A percentile compares a stretch with the other conserved stretches of the same genome.
phyloP scores from a whole-genome alignment of 2,329 filamentous ascomycete species.

The Cladosporium cucumerinum region DNA sequence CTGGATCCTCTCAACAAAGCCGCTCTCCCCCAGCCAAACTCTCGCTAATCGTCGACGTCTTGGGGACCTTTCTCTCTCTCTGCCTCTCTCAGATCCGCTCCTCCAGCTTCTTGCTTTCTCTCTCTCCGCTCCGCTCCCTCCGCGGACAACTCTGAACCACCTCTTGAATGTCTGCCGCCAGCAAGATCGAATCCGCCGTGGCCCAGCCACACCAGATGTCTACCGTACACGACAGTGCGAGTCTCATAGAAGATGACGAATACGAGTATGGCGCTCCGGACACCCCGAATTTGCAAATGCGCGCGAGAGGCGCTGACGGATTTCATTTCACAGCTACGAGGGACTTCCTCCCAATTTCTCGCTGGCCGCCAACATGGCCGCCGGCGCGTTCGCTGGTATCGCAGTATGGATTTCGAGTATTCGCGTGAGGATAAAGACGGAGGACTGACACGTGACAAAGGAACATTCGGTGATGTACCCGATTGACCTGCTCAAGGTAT shows the following conservation, averaged over 20 bases:
- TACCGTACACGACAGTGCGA: slow-evolving; percentile 31
- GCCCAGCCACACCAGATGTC: slow-evolving; percentile 24
- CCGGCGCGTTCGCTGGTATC: slow-evolving; percentile 94
- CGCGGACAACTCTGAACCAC: not conserved
- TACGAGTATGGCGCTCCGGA: slow-evolving; percentile 34
- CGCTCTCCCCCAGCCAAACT: not conserved
- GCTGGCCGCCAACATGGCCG: slow-evolving; percentile 88
- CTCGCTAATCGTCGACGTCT: not conserved
- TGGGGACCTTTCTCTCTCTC: not conserved
- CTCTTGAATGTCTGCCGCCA: slow-evolving; percentile 15
- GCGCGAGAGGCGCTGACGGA: slow-evolving; percentile 13
- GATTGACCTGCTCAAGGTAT: slow-evolving; percentile 93
- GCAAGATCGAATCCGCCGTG: slow-evolving; percentile 18
- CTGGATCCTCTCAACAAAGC: not conserved
- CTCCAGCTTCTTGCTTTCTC: slow-evolving; percentile 2
- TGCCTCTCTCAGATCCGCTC: not conserved
- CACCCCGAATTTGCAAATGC: not conserved
- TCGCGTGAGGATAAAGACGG: not conserved
- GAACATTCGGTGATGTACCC: slow-evolving; percentile 99
- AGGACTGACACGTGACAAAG: slow-evolving; percentile 47
- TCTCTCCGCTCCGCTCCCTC: not conserved
- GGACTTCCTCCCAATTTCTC: slow-evolving; percentile 91
- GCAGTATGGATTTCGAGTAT: slow-evolving; percentile 60
- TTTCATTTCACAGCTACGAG: slow-evolving; percentile 66
- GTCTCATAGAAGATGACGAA: slow-evolving; percentile 34